These are phyloP conservation scores for Guillardia theta DNA, from an alignment of 78 protist species.

Conservation along the genomic window DNA sequence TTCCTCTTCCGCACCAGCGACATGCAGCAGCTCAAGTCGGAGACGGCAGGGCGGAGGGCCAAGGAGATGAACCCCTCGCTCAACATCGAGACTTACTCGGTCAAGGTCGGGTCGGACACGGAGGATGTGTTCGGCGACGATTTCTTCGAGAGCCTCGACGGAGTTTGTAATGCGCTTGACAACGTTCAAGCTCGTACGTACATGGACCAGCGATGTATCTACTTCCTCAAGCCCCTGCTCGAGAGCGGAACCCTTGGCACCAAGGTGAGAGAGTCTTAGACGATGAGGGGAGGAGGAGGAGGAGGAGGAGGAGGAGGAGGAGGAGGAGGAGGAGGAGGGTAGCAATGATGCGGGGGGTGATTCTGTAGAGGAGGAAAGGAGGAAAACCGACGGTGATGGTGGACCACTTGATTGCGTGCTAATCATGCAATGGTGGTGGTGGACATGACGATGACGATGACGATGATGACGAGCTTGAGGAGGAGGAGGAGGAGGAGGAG, in stretches of 20 bases:
- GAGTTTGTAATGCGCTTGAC: slow-evolving; percentile 76
- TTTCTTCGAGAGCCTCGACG: slow-evolving; percentile 39
- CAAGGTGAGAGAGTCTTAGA: too few species aligned
- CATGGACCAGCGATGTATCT: slow-evolving; percentile 69
- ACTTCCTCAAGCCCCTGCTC: slow-evolving; percentile 65
- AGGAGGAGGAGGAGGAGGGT: too few species aligned
- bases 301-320: too few species aligned
- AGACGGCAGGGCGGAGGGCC: slow-evolving; percentile 88
- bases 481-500: too few species aligned
- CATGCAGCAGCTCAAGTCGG: slow-evolving; percentile 80
- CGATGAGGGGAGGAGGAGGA: too few species aligned
- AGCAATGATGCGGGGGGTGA: too few species aligned
- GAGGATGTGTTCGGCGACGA: slow-evolving; percentile 15
- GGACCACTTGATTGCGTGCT: too few species aligned
- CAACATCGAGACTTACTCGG: slow-evolving; percentile 52
- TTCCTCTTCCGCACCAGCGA: not conserved
- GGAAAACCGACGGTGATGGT: too few species aligned
- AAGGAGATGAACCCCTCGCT: slow-evolving; percentile 87
- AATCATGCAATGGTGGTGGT: too few species aligned
- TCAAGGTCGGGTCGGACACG: slow-evolving; percentile 21
- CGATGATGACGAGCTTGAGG: too few species aligned
- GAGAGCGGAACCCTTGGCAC: slow-evolving; percentile 80
- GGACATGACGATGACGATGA: too few species aligned
- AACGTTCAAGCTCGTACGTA: slow-evolving; percentile 78
- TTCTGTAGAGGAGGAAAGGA: too few species aligned